Conservation (phyloP, 2,329 filamentous ascomycete species). For the Hymenoscyphus albidus region DNA sequence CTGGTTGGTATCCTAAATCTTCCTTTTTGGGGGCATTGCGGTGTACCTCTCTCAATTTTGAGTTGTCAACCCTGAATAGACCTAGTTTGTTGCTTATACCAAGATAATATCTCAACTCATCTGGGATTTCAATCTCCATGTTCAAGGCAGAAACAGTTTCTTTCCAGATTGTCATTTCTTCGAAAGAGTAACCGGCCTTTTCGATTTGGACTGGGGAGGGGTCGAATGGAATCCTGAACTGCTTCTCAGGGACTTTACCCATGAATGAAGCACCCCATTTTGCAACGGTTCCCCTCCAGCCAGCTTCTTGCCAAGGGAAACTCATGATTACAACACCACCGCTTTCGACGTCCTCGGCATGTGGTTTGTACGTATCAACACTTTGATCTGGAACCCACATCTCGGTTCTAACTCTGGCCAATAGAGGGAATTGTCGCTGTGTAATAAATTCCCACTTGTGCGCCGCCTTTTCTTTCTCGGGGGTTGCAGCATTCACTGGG, state of each 20-base stretch:
- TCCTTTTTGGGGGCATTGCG: constrained; percentile 56
- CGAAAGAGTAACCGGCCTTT: constrained; percentile 54
- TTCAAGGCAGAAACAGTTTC: constrained; percentile 54
- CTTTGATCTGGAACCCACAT: constrained; percentile 66
- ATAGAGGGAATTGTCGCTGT: constrained; percentile 61
- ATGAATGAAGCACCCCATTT: constrained; percentile 48
- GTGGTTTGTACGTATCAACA: constrained; percentile 46
- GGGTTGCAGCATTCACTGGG: constrained; percentile 38
- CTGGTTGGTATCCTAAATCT: constrained; percentile 59
- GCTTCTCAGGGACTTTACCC: constrained; percentile 53
- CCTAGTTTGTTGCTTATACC: constrained; percentile 63
- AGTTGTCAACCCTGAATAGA: constrained; percentile 64
- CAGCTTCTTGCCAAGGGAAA: constrained; percentile 57
- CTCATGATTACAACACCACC: constrained; percentile 61
- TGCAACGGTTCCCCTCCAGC: constrained; percentile 46
- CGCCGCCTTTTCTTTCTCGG: constrained; percentile 38
- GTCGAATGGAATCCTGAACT: constrained; percentile 63
- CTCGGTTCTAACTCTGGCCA: constrained; percentile 66
- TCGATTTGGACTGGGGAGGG: constrained; percentile 56
- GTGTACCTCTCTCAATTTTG: constrained; percentile 53
- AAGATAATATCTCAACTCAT: constrained; percentile 61
- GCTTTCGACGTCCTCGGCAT: constrained; percentile 46
- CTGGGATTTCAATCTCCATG: constrained; percentile 54
- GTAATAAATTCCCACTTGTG: constrained; percentile 69
- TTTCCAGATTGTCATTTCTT: constrained; percentile 63